These are phyloP conservation scores for Leonotis leonurus DNA, from an alignment of 257 asterid species.

Conservation along the genomic window DNA sequence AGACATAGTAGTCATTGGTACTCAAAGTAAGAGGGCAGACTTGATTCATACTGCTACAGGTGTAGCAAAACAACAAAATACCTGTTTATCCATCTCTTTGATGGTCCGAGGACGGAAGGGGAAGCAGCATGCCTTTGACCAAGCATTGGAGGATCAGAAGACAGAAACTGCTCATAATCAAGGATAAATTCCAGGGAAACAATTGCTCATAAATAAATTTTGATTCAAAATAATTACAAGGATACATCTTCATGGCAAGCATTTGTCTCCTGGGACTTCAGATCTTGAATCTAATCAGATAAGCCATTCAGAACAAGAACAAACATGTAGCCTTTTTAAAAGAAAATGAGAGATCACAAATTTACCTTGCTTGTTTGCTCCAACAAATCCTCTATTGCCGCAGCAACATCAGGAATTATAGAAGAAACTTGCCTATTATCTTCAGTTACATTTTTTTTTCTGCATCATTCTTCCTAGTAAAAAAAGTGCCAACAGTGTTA, in stretches of 20 bases:
- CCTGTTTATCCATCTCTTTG: conserved; percentile 75
- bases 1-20: too few species aligned
- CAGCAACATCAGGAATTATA: conserved; percentile 77
- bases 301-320: conserved; percentile 25
- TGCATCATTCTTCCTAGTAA: conserved; percentile 17
- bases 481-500: conserved; percentile 13
- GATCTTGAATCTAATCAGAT: conserved; percentile 60
- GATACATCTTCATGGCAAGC: conserved; percentile 65
- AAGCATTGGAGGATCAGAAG: conserved; percentile 56
- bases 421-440: conserved; percentile 32
- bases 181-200: conserved; percentile 28
- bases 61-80: conserved; percentile 18
- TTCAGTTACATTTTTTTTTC: conserved; percentile 32
- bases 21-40: too few species aligned
- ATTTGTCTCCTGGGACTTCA: conserved; percentile 49
- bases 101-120: conserved; percentile 42
- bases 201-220: conserved; percentile 9
- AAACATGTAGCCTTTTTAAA: conserved; percentile 13
- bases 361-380: conserved; percentile 89
- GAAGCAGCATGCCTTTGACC: conserved; percentile 49
- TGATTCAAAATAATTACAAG: conserved; percentile 21
- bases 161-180: conserved; percentile 46
- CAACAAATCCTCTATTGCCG: conserved; percentile 81
- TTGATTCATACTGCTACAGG: too few species aligned
- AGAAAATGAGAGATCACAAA: conserved; percentile 13